Conservation (phyloP, 1,284 basidiomycete genomes). For the Leccinum pachyderme region DNA sequence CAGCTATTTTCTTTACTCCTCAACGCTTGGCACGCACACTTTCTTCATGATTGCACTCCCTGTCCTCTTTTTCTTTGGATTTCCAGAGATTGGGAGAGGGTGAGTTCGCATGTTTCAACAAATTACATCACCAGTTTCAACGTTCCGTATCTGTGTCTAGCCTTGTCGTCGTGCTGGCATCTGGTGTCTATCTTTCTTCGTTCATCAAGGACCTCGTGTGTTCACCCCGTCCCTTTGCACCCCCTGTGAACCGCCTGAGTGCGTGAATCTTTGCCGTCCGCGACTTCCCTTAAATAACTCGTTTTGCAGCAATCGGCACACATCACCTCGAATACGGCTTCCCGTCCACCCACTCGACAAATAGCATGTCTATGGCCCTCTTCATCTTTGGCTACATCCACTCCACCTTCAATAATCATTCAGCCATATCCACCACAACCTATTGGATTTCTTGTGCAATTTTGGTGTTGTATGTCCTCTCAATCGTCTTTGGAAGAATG, state of each 20-base stretch:
- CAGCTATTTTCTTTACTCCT: conserved; percentile 88
- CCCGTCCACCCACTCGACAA: conserved; percentile 95
- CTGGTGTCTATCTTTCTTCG: conserved; percentile 83
- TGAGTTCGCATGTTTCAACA: conserved; percentile 37
- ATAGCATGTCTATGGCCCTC: conserved; percentile 84
- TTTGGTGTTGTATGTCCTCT: conserved; percentile 65
- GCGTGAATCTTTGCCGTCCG: conserved; percentile 29
- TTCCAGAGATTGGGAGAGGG: conserved; percentile 70
- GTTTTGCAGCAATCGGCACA: conserved; percentile 66
- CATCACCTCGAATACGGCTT: conserved; percentile 93
- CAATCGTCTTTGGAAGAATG: conserved; percentile 85
- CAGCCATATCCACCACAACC: conserved; percentile 42
- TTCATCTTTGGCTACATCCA: conserved; percentile 65
- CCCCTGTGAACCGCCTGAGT: conserved; percentile 88
- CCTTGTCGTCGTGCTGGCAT: conserved; percentile 69
- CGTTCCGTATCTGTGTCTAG: conserved; percentile 37
- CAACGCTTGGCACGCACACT: conserved; percentile 87
- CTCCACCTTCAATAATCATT: conserved; percentile 36
- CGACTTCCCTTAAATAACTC: neutral
- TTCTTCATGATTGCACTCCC: conserved; percentile 94
- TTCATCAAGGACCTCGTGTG: conserved; percentile 90
- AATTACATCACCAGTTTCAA: neutral
- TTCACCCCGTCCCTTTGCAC: conserved; percentile 87
- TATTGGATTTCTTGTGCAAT: conserved; percentile 45
- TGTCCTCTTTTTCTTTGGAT: conserved; percentile 85